phyloP scores from a whole-genome alignment of 2,329 filamentous ascomycete species.

The Exophiala sideris region DNA sequence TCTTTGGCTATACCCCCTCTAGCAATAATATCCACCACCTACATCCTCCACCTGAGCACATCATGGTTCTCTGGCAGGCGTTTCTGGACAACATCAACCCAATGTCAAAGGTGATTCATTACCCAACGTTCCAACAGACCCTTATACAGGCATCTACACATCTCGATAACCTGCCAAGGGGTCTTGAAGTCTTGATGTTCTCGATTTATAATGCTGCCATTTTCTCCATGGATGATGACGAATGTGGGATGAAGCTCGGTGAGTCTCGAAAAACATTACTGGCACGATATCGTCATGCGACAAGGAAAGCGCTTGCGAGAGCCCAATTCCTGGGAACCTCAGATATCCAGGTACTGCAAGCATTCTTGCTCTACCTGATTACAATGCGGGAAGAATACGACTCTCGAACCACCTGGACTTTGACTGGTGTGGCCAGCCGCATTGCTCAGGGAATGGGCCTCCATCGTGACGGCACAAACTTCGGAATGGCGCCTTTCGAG shows the following conservation, averaged over 20 bases:
- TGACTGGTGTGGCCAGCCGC: conserved; percentile 42
- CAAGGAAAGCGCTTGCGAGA: conserved; percentile 61
- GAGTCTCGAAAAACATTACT: conserved; percentile 51
- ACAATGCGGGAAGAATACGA: conserved; percentile 44
- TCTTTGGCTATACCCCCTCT: conserved; percentile 26
- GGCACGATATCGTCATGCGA: conserved; percentile 57
- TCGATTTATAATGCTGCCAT: conserved; percentile 58
- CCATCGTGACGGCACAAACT: conserved; percentile 43
- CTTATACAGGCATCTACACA: conserved; percentile 58
- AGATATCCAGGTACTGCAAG: conserved; percentile 60
- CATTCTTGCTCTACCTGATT: conserved; percentile 61
- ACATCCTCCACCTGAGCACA: conserved; percentile 33
- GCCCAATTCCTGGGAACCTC: conserved; percentile 62
- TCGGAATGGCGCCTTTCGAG: conserved; percentile 53
- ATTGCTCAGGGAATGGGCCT: conserved; percentile 37
- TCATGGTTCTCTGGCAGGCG: conserved; percentile 70
- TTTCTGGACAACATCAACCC: conserved; percentile 74
- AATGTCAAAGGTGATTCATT: conserved; percentile 68
- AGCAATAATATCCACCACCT: conserved; percentile 19
- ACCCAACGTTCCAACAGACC: conserved; percentile 64
- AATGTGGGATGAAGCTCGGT: conserved; percentile 50
- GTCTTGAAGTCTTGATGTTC: conserved; percentile 56
- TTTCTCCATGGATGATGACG: conserved; percentile 42
- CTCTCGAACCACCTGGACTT: conserved; percentile 45
- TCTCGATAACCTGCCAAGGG: conserved; percentile 33